phyloP scores from a whole-genome alignment of 306 rosid genomes.

The Oemleria cerasiformis region DNA sequence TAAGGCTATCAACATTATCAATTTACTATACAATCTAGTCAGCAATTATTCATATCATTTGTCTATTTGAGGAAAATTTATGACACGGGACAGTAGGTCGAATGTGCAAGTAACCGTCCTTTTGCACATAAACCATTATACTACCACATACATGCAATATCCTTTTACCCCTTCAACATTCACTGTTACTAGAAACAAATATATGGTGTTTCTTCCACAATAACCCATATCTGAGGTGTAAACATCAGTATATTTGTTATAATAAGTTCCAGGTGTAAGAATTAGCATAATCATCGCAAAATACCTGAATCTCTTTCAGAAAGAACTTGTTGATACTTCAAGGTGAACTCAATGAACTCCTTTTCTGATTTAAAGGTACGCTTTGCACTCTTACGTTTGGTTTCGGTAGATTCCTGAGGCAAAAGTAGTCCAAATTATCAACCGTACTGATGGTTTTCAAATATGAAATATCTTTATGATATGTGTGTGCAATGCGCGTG shows the following conservation, averaged over 20 bases:
- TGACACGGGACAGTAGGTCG: too few species aligned
- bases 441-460: neutral
- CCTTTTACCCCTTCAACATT: neutral
- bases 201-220: neutral
- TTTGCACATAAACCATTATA: neutral
- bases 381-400: slow-evolving; percentile 74
- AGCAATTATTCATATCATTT: neutral
- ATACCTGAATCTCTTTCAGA: slow-evolving; percentile 90
- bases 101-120: neutral
- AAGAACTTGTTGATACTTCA: slow-evolving; percentile 87
- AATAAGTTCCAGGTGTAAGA: neutral
- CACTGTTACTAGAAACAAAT: neutral
- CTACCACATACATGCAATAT: neutral
- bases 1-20: neutral
- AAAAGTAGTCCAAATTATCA: slow-evolving; percentile 11
- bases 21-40: neutral
- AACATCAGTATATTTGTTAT: neutral
- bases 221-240: neutral
- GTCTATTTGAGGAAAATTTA: neutral
- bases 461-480: too few species aligned
- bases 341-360: slow-evolving; percentile 81
- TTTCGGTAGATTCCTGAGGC: slow-evolving; percentile 63
- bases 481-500: neutral
- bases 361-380: slow-evolving; percentile 77
- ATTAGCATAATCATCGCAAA: slow-evolving; percentile 28